These are phyloP conservation scores for Paecilomyces variotii DNA, from an alignment of 2,329 filamentous ascomycete genomes.

Conservation along the genomic window DNA sequence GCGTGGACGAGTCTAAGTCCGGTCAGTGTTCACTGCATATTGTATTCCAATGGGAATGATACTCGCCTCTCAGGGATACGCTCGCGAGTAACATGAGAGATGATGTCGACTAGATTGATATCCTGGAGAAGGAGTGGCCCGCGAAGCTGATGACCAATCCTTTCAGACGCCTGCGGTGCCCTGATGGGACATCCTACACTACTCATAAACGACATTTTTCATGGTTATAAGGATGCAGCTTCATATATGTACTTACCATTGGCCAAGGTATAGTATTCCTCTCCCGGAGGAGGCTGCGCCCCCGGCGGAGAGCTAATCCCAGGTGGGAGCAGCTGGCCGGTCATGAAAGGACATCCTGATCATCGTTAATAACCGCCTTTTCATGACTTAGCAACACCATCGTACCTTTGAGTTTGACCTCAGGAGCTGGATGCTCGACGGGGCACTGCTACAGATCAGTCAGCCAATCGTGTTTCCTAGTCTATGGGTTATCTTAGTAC, in stretches of 20 bases:
- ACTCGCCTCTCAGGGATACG: slow-evolving; percentile 48
- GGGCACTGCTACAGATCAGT: neutral
- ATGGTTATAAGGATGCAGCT: neutral
- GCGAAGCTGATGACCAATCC: neutral
- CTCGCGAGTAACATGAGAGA: slow-evolving; percentile 52
- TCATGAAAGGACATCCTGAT: neutral
- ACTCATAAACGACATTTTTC: too few relatives aligned
- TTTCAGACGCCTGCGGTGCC: neutral
- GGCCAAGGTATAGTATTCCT: neutral
- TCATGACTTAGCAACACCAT: neutral
- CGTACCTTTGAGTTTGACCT: neutral
- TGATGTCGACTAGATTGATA: slow-evolving; percentile 48
- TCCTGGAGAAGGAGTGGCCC: slow-evolving; percentile 43
- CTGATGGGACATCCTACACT: neutral
- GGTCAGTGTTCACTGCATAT: neutral
- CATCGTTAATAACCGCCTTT: neutral
- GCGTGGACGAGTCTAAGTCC: slow-evolving; percentile 49
- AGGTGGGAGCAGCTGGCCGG: neutral
- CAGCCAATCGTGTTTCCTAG: neutral
- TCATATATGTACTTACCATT: neutral
- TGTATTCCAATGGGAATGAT: slow-evolving; percentile 13
- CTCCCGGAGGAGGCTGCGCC: neutral
- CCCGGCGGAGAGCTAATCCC: neutral
- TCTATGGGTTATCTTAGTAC: neutral
- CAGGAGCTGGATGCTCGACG: neutral